These are phyloP conservation scores for Paraconiothyrium brasiliense DNA, from an alignment of 2,329 filamentous ascomycete genomes.

Conservation along the genomic window DNA sequence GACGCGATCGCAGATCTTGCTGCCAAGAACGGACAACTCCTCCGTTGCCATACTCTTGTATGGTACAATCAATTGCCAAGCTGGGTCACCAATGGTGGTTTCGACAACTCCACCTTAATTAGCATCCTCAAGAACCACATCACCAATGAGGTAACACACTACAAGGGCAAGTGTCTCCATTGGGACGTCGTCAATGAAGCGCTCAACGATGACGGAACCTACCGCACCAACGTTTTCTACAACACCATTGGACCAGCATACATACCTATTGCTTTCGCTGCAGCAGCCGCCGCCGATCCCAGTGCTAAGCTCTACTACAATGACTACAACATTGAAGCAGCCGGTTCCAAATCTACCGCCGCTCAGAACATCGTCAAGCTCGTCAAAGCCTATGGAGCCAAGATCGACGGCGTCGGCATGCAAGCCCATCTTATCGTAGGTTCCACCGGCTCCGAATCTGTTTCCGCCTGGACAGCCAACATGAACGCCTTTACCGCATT, in stretches of 20 bases:
- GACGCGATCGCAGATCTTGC: conserved; percentile 41
- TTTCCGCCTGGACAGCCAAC: conserved; percentile 52
- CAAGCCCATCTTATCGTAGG: conserved; percentile 64
- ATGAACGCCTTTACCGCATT: conserved; percentile 62
- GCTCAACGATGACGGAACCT: conserved; percentile 53
- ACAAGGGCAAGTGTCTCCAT: conserved; percentile 50
- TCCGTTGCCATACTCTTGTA: conserved; percentile 54
- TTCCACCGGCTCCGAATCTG: conserved; percentile 33
- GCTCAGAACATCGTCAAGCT: conserved; percentile 51
- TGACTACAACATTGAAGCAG: conserved; percentile 56
- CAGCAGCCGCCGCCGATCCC: conserved; percentile 49
- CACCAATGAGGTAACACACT: conserved; percentile 49
- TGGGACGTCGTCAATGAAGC: conserved; percentile 56
- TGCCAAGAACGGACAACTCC: conserved; percentile 43
- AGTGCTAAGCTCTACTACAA: conserved; percentile 55
- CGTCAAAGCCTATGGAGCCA: conserved; percentile 41
- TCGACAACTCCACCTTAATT: conserved; percentile 53
- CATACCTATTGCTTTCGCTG: conserved; percentile 53
- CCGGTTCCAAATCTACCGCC: conserved; percentile 47
- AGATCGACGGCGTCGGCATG: conserved; percentile 56
- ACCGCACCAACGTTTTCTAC: conserved; percentile 51
- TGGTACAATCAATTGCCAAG: conserved; percentile 54
- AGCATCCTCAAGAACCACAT: conserved; percentile 55
- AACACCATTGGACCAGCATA: conserved; percentile 52
- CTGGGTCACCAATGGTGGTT: conserved; percentile 44